Evolutionary conservation across 1,139 yeast species (phyloP).

Genomic region (Casaregolazyma lundiana): DNA sequence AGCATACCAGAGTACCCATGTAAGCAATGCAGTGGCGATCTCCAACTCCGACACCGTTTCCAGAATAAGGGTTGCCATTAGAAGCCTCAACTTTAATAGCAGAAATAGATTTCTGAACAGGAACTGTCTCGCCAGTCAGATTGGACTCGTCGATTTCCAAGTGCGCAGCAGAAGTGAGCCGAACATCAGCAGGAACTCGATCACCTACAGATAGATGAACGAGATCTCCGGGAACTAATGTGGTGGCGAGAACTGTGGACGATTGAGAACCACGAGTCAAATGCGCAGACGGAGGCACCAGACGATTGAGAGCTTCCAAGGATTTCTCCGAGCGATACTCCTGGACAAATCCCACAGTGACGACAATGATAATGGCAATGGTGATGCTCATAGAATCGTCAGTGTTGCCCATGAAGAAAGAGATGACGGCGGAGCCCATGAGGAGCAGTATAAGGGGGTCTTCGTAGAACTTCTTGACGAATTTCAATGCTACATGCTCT

Average conservation of each 20-base stretch:
- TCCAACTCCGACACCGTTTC: constrained; percentile 45
- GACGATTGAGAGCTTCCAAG: constrained; percentile 79
- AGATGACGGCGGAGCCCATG: constrained; percentile 80
- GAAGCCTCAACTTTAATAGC: constrained; percentile 34
- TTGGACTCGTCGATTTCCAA: constrained; percentile 85
- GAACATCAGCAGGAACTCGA: constrained; percentile 88
- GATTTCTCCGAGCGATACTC: constrained; percentile 94
- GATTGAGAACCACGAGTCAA: constrained; percentile 66
- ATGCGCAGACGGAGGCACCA: constrained; percentile 93
- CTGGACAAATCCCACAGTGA: constrained; percentile 92
- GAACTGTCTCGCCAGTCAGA: constrained; percentile 89
- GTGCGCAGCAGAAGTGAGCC: constrained; percentile 73
- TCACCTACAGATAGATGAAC: constrained; percentile 89
- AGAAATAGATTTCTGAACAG: constrained; percentile 58
- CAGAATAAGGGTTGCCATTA: constrained; percentile 24
- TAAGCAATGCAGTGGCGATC: constrained; percentile 75
- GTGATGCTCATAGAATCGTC: constrained; percentile 88
- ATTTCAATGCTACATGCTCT: constrained; percentile 64
- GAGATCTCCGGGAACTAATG: constrained; percentile 90
- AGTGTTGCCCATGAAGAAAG: constrained; percentile 85
- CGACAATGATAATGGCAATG: constrained; percentile 82
- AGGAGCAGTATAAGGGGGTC: constrained; percentile 83
- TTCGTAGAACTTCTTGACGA: constrained; percentile 72
- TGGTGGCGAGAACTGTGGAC: constrained; percentile 75
- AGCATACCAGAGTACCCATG: constrained; percentile 95